Evolutionary conservation across 148 eudicot genomes (phyloP).

Genomic region (Rhododendron simsii): DNA sequence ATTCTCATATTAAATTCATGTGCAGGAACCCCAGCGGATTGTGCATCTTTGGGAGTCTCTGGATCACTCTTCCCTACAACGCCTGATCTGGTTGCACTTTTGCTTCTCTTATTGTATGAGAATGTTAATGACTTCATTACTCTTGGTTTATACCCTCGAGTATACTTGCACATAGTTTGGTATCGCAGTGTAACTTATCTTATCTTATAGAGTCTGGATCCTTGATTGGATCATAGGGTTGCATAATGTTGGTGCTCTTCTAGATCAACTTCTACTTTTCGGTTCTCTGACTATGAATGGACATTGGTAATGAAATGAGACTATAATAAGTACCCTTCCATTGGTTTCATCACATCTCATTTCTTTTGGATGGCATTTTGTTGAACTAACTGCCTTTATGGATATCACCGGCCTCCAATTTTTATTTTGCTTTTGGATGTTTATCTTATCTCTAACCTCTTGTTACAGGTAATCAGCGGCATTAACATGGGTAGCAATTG

Average conservation of each 20-base stretch:
- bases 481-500: constrained; percentile 97
- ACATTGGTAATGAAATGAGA: not conserved
- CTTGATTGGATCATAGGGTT: not conserved
- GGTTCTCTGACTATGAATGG: not conserved
- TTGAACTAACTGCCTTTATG: not conserved
- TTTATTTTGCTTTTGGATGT: not conserved
- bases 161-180: not conserved
- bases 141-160: not conserved
- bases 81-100: constrained; percentile 71
- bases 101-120: not conserved
- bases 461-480: constrained; percentile 85
- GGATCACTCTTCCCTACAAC: constrained; percentile 57
- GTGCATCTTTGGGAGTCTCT: constrained; percentile 82
- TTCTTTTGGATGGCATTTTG: not conserved
- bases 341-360: not conserved
- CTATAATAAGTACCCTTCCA: not conserved
- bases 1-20: constrained; percentile 6
- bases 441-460: not conserved
- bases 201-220: not conserved
- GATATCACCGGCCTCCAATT: not conserved
- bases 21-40: constrained; percentile 97
- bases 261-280: constrained; percentile 5
- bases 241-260: not conserved
- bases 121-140: not conserved
- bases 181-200: not conserved